phyloP scores from a whole-genome alignment of 1,284 basidiomycete species.

The Heterobasidion occidentale region DNA sequence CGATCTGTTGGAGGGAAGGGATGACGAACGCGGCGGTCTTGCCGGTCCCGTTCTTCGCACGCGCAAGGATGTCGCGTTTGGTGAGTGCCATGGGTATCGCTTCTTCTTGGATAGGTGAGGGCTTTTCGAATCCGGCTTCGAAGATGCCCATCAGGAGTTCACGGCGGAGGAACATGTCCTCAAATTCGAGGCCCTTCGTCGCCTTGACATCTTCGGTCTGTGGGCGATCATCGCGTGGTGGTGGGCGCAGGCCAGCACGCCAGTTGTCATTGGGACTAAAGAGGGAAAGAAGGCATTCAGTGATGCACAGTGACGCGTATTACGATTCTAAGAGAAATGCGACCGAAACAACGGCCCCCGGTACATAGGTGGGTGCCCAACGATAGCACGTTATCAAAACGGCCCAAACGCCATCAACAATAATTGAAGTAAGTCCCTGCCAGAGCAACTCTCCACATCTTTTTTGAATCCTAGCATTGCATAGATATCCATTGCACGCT shows the following conservation, averaged over 20 bases:
- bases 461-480: too few species aligned
- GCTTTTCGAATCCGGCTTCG: conserved; percentile 94
- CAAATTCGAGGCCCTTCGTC: conserved; percentile 89
- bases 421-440: too few species aligned
- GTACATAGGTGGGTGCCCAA: background rate
- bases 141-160: conserved; percentile 83
- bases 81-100: conserved; percentile 85
- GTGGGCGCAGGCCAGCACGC: conserved; percentile 75
- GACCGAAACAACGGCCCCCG: too few species aligned
- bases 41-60: conserved; percentile 86
- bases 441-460: too few species aligned
- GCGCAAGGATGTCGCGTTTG: conserved; percentile 88
- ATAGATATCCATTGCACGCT: too few species aligned
- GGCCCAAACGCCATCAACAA: background rate
- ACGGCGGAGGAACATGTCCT: conserved; percentile 60
- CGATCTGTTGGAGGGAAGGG: conserved; percentile 91
- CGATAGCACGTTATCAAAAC: background rate
- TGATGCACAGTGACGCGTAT: too few species aligned
- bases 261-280: conserved; percentile 32
- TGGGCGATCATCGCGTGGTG: conserved; percentile 86
- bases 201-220: conserved; percentile 94
- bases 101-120: conserved; percentile 98
- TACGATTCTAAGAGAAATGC: conserved; percentile 5
- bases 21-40: conserved; percentile 99
- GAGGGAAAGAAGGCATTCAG: conserved; percentile 2